Conservation (phyloP, 495 filamentous ascomycete species). For the Penicillium angulare region DNA sequence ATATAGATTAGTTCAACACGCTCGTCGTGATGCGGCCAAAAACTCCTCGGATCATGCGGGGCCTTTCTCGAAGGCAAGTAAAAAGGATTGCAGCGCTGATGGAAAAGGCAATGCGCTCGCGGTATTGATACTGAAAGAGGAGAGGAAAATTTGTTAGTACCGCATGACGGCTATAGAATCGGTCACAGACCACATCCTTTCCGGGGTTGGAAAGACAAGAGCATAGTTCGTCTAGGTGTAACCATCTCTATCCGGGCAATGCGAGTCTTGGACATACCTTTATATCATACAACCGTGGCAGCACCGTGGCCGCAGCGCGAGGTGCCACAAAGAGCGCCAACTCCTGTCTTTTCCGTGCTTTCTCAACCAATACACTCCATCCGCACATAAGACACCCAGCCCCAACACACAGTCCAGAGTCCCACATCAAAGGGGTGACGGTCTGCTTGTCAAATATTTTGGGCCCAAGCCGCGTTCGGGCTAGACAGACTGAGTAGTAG, state of each 20-base stretch:
- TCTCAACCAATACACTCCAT: slow-evolving; percentile 80
- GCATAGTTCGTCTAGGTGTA: slow-evolving; percentile 14
- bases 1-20: slow-evolving; percentile 44
- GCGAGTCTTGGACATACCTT: slow-evolving; percentile 44
- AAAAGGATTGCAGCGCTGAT: slow-evolving; percentile 73
- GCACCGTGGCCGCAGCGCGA: slow-evolving; percentile 70
- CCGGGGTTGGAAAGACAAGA: neutral
- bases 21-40: slow-evolving; percentile 62
- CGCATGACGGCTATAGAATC: slow-evolving; percentile 10
- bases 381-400: slow-evolving; percentile 78
- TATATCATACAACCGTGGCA: slow-evolving; percentile 71
- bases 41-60: slow-evolving; percentile 67
- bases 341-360: slow-evolving; percentile 66
- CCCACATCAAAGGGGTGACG: slow-evolving; percentile 58
- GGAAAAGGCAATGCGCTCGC: slow-evolving; percentile 72
- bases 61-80: slow-evolving; percentile 65
- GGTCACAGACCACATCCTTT: neutral
- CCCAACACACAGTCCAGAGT: slow-evolving; percentile 70
- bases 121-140: slow-evolving; percentile 61
- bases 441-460: slow-evolving; percentile 54
- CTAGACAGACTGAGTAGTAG: slow-evolving; percentile 86
- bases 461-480: slow-evolving; percentile 78
- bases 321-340: slow-evolving; percentile 85
- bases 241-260: slow-evolving; percentile 17
- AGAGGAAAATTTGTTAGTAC: slow-evolving; percentile 22